Conservation (phyloP, 2,329 filamentous ascomycete genomes). For the Sporothrix brunneoviolacea region DNA sequence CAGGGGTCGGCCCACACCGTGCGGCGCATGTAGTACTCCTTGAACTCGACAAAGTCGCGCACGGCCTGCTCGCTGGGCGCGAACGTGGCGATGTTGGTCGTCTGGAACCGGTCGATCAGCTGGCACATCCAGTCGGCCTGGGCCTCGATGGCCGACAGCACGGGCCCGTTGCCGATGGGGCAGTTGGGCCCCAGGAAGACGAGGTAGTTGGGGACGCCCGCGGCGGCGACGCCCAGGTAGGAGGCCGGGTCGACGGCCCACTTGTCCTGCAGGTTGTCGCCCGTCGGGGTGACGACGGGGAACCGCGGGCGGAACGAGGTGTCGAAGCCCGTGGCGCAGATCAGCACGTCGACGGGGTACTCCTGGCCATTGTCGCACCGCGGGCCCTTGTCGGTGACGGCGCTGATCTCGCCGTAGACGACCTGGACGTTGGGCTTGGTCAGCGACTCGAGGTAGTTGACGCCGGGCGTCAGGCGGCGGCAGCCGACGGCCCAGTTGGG, state of each 20-base stretch:
- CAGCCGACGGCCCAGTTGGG: slow-evolving; percentile 39
- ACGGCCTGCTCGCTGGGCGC: slow-evolving; percentile 13
- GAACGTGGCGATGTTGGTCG: slow-evolving; percentile 36
- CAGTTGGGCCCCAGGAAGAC: slow-evolving; percentile 23
- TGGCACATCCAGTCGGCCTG: slow-evolving; percentile 38
- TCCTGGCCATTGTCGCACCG: slow-evolving; percentile 24
- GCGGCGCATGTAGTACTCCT: slow-evolving; percentile 26
- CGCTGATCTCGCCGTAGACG: slow-evolving; percentile 30
- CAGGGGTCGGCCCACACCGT: slow-evolving; percentile 27
- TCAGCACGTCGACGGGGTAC: slow-evolving; percentile 23
- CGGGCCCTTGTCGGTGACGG: slow-evolving; percentile 26
- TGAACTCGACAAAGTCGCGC: slow-evolving; percentile 25
- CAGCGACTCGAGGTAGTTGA: slow-evolving; percentile 37
- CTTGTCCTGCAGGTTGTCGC: slow-evolving; percentile 19
- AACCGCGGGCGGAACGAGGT: slow-evolving; percentile 30
- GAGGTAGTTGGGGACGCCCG: slow-evolving; percentile 24
- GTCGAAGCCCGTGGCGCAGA: slow-evolving; percentile 36
- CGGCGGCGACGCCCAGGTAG: slow-evolving; percentile 24
- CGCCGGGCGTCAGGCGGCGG: slow-evolving; percentile 35
- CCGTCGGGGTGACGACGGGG: slow-evolving; percentile 14
- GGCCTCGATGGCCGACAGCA: slow-evolving; percentile 18
- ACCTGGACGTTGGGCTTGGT: slow-evolving; percentile 38
- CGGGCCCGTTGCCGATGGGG: slow-evolving; percentile 18
- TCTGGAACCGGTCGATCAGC: slow-evolving; percentile 44
- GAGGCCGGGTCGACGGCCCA: slow-evolving; percentile 31